A percentile compares a stretch with the other conserved stretches of the same genome.
These are phyloP conservation scores for Rhizopus delemar DNA, from an alignment of 371 early-diverging fungal genomes.

Conservation along the genomic window DNA sequence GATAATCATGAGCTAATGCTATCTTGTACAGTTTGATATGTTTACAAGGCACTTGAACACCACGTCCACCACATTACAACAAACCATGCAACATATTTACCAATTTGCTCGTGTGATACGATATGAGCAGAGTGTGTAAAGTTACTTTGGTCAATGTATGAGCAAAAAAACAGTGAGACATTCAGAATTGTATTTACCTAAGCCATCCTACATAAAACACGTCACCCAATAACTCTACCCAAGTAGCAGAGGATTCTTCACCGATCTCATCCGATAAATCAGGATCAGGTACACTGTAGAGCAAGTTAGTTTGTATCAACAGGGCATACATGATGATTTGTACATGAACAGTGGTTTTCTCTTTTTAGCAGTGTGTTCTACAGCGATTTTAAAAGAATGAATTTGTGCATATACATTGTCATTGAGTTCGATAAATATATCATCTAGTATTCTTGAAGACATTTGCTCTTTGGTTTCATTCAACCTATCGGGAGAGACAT, in stretches of 20 bases:
- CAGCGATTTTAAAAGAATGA: conserved; percentile 11
- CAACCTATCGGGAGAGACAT: no score
- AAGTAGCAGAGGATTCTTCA: conserved; percentile 45
- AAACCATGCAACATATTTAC: conserved; percentile 57
- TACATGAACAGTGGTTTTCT: conserved; percentile 35
- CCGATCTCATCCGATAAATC: conserved; percentile 55
- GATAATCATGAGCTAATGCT: neutral
- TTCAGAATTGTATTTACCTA: conserved; percentile 17
- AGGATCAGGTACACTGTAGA: conserved; percentile 41
- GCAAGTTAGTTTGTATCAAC: neutral
- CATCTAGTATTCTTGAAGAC: neutral
- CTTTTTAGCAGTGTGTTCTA: conserved; percentile 20
- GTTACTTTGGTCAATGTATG: conserved; percentile 20
- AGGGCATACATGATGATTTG: neutral
- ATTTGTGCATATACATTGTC: conserved; percentile 46
- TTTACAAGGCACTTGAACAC: conserved; percentile 55
- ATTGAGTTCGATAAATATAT: conserved; percentile 38
- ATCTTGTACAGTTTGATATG: no score
- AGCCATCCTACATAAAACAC: conserved; percentile 55
- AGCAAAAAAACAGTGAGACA: no score
- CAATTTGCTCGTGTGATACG: conserved; percentile 26
- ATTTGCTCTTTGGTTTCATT: neutral
- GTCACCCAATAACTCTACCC: conserved; percentile 51
- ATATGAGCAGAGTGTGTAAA: conserved; percentile 61
- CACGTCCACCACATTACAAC: conserved; percentile 66